Evolutionary conservation across 768 basidiomycete genomes (phyloP).

Genomic region (Tylopilus cervinicoccineus): DNA sequence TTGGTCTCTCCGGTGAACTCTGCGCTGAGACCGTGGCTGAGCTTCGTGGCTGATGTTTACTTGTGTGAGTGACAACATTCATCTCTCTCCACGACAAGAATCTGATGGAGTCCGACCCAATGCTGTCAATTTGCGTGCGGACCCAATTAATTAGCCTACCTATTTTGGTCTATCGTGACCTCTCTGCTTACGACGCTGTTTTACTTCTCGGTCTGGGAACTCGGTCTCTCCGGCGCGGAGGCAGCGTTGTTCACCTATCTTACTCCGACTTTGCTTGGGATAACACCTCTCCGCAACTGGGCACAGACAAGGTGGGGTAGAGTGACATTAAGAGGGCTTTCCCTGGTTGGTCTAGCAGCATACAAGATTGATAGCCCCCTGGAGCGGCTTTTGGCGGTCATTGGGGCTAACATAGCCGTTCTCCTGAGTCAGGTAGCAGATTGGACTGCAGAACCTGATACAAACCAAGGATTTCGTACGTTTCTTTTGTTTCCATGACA

Average conservation of each 20-base stretch:
- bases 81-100: background rate
- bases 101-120: slow-evolving; percentile 9
- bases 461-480: slow-evolving; percentile 50
- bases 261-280: slow-evolving; percentile 59
- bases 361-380: slow-evolving; percentile 49
- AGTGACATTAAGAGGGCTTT: slow-evolving; percentile 43
- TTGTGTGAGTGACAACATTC: slow-evolving; percentile 41
- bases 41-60: slow-evolving; percentile 47
- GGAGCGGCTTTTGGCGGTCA: slow-evolving; percentile 54
- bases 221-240: slow-evolving; percentile 81
- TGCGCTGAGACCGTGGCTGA: slow-evolving; percentile 17
- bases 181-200: slow-evolving; percentile 76
- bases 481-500: slow-evolving; percentile 8
- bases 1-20: background rate
- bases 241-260: slow-evolving; percentile 68
- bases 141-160: slow-evolving; percentile 47
- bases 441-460: slow-evolving; percentile 45
- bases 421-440: slow-evolving; percentile 49
- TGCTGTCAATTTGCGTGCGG: background rate
- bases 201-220: slow-evolving; percentile 91
- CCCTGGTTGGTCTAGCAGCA: slow-evolving; percentile 50
- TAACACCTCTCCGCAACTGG: slow-evolving; percentile 42
- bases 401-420: slow-evolving; percentile 46
- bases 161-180: slow-evolving; percentile 83
- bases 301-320: slow-evolving; percentile 47